Evolutionary conservation across 148 eudicot genomes (phyloP).

Genomic region (Rhododendron ferrugineum): DNA sequence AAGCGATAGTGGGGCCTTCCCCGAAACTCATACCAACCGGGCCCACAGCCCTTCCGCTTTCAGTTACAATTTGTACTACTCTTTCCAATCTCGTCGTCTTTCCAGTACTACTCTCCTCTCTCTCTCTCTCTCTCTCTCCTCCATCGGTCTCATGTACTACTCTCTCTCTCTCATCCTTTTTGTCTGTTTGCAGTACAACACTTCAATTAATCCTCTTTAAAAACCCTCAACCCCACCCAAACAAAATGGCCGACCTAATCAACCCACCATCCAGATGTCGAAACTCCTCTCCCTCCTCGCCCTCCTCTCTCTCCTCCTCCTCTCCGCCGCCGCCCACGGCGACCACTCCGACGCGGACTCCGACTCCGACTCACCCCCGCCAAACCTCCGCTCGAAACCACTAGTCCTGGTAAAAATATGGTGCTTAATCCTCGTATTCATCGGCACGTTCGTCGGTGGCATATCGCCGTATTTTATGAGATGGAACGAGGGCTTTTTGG

Average conservation of each 20-base stretch:
- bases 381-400: slow-evolving; percentile 33
- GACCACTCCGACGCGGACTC: slow-evolving; percentile 18
- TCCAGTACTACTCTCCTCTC: not conserved
- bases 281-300: not conserved
- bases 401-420: slow-evolving; percentile 48
- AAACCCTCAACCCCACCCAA: not conserved
- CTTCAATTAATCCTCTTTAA: not conserved
- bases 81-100: not conserved
- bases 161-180: not conserved
- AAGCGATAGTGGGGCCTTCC: no score
- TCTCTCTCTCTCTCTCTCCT: not conserved
- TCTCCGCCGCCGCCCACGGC: slow-evolving; percentile 21
- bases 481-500: slow-evolving; percentile 63
- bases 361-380: not conserved
- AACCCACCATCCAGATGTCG: slow-evolving; percentile 3
- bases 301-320: slow-evolving; percentile 23
- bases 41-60: no score
- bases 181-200: not conserved
- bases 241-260: not conserved
- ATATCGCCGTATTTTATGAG: slow-evolving; percentile 54
- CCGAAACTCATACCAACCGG: no score
- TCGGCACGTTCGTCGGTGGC: slow-evolving; percentile 52
- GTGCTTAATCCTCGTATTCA: slow-evolving; percentile 45
- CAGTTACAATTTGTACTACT: not conserved
- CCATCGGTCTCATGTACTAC: no score